Conservation (phyloP, 371 early-diverging fungal genomes). For the Parasitella parasitica region DNA sequence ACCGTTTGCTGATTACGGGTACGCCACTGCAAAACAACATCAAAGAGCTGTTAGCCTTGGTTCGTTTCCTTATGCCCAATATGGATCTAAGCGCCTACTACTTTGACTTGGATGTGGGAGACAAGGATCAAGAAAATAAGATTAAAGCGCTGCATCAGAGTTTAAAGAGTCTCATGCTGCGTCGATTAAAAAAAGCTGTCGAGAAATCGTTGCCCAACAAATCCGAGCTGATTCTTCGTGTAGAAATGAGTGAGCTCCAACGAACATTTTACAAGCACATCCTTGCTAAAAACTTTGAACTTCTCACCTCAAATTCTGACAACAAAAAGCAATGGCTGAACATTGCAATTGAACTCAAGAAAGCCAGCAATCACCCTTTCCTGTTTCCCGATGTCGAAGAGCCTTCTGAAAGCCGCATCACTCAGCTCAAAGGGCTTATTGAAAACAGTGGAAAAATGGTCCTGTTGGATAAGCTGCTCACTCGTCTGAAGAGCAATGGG, state of each 20-base stretch:
- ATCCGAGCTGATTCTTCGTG: slow-evolving; percentile 92
- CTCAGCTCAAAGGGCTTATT: slow-evolving; percentile 78
- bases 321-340: slow-evolving; percentile 90
- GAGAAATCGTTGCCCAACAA: slow-evolving; percentile 95
- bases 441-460: slow-evolving; percentile 94
- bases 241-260: slow-evolving; percentile 90
- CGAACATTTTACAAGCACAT: slow-evolving; percentile 92
- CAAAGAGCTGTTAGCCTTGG: slow-evolving; percentile 79
- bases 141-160: slow-evolving; percentile 83
- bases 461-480: slow-evolving; percentile 89
- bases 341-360: slow-evolving; percentile 96
- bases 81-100: slow-evolving; percentile 69
- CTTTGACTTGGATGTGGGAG: slow-evolving; percentile 59
- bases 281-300: slow-evolving; percentile 88
- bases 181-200: slow-evolving; percentile 96
- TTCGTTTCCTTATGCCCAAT: slow-evolving; percentile 84
- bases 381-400: slow-evolving; percentile 91
- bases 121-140: slow-evolving; percentile 74
- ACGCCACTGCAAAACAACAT: slow-evolving; percentile 91
- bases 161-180: slow-evolving; percentile 88
- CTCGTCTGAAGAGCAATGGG: slow-evolving; percentile 82
- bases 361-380: slow-evolving; percentile 99
- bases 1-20: slow-evolving; percentile 86
- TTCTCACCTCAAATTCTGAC: slow-evolving; percentile 82
- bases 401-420: slow-evolving; percentile 61